Percentiles rank a stretch among this genome's conserved stretches.
These are phyloP conservation scores for Amylocarpus encephaloides DNA, from an alignment of 2,329 filamentous ascomycete genomes.

Conservation along the genomic window DNA sequence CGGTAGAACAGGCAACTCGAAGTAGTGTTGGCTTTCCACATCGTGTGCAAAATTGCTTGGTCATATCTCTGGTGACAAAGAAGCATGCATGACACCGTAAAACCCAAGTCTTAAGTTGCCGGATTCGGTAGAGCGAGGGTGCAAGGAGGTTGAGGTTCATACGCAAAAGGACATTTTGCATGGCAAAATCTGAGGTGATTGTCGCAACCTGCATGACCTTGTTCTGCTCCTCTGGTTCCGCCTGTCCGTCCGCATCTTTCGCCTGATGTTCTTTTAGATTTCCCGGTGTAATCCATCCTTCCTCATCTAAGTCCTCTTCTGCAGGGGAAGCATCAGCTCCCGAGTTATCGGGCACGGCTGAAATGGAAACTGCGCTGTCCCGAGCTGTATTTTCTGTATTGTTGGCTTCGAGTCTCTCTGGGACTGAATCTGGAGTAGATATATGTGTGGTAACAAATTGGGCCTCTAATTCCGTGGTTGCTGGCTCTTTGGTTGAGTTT, in stretches of 20 bases:
- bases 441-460: too few relatives aligned
- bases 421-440: too few relatives aligned
- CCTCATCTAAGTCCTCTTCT: constrained; percentile 44
- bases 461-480: not conserved
- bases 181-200: constrained; percentile 91
- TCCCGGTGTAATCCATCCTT: constrained; percentile 89
- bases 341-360: constrained; percentile 9
- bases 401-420: too few relatives aligned
- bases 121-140: constrained; percentile 70
- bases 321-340: constrained; percentile 23
- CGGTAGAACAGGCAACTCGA: constrained; percentile 78
- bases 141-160: constrained; percentile 91
- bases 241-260: constrained; percentile 48
- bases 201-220: constrained; percentile 78
- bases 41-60: constrained; percentile 83
- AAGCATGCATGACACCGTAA: constrained; percentile 95
- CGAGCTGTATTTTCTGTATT: too few relatives aligned
- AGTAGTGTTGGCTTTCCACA: constrained; percentile 86
- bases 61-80: constrained; percentile 73
- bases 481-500: not conserved
- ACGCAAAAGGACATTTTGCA: constrained; percentile 93
- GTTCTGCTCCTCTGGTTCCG: constrained; percentile 45
- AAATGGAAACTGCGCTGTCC: not conserved
- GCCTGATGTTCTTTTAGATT: constrained; percentile 83
- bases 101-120: constrained; percentile 79